Conservation (phyloP, 345 rosid genomes). For the Ceriops zippeliana region DNA sequence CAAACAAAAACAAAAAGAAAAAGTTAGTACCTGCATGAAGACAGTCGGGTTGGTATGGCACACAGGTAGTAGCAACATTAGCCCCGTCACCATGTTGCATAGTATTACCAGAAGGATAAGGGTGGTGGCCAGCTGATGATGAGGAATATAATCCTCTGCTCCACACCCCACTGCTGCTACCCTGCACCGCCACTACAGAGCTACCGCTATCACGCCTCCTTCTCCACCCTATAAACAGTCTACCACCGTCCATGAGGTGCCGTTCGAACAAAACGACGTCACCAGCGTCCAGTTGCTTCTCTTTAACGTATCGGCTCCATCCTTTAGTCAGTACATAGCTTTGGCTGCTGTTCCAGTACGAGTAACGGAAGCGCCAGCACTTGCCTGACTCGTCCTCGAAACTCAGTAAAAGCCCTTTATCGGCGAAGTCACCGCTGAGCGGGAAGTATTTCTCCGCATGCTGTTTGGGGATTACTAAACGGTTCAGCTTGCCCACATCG, state of each 20-base stretch:
- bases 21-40: constrained; percentile 60
- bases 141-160: constrained; percentile 28
- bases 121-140: constrained; percentile 8
- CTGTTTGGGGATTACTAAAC: constrained; percentile 84
- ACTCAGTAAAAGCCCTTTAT: constrained; percentile 49
- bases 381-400: constrained; percentile 87
- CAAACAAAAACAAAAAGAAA: background rate
- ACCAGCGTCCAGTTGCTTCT: constrained; percentile 78
- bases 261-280: constrained; percentile 67
- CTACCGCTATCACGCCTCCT: constrained; percentile 14
- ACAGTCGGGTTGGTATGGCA: constrained; percentile 52
- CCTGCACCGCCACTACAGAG: constrained; percentile 16
- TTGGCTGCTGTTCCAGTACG: constrained; percentile 86
- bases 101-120: constrained; percentile 19
- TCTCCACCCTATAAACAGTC: constrained; percentile 76
- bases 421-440: constrained; percentile 38
- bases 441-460: constrained; percentile 88
- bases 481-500: constrained; percentile 89
- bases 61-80: constrained; percentile 8
- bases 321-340: constrained; percentile 91
- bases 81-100: constrained; percentile 32
- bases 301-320: constrained; percentile 87
- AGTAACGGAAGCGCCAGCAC: constrained; percentile 81
- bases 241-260: constrained; percentile 44
- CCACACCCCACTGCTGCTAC: constrained; percentile 19